Evolutionary conservation across 2,329 filamentous ascomycete genomes (phyloP).

Genomic region (Clonostachys byssicola): DNA sequence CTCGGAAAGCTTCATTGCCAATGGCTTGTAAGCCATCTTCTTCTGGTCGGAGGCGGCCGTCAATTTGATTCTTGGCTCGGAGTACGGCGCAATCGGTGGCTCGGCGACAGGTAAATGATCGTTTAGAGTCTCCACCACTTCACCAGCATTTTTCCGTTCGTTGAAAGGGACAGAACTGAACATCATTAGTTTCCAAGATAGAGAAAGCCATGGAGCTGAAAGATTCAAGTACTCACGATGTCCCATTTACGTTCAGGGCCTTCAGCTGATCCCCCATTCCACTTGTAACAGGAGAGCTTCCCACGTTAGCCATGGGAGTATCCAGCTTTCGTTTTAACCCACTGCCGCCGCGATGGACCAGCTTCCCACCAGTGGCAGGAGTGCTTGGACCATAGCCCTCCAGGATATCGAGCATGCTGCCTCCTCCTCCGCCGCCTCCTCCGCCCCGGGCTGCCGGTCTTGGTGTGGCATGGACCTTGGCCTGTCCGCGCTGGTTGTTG

Average conservation of each 20-base stretch:
- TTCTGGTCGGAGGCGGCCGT: conserved; percentile 84
- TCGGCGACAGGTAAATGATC: conserved; percentile 64
- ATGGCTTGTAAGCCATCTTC: conserved; percentile 86
- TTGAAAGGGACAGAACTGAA: conserved; percentile 49
- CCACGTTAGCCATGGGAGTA: conserved; percentile 9
- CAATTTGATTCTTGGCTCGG: conserved; percentile 76
- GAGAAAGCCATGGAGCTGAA: no score
- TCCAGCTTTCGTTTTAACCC: conserved; percentile 19
- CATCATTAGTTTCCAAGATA: neutral
- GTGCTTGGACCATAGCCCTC: conserved; percentile 67
- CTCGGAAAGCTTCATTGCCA: conserved; percentile 93
- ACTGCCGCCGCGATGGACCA: conserved; percentile 24
- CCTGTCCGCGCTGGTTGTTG: conserved; percentile 60
- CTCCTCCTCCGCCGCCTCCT: neutral
- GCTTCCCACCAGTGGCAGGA: conserved; percentile 37
- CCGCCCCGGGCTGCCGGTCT: conserved; percentile 1
- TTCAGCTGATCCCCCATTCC: conserved; percentile 25
- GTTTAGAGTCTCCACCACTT: conserved; percentile 81
- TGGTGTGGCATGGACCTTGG: conserved; percentile 59
- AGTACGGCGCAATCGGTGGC: conserved; percentile 65
- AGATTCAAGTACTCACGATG: conserved; percentile 13
- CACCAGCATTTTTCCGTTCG: conserved; percentile 74
- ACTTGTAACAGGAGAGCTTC: conserved; percentile 22
- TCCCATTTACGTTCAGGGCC: conserved; percentile 13
- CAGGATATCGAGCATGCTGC: conserved; percentile 81